These are phyloP conservation scores for Sphagnurus paluster DNA, from an alignment of 1,284 basidiomycete genomes.

Conservation along the genomic window DNA sequence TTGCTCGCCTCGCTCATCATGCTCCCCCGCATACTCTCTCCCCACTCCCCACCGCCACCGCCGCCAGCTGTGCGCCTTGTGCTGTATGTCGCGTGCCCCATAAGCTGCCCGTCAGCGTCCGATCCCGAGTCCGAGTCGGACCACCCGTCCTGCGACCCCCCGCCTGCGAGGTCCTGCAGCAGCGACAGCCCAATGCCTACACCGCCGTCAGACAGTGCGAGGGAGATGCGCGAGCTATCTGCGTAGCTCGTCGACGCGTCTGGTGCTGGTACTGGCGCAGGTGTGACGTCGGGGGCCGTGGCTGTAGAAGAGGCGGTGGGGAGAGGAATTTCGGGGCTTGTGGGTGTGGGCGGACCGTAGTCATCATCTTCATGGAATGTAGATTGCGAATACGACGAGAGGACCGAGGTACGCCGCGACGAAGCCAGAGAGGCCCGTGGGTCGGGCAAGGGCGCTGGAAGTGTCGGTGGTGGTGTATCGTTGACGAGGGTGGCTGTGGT, in stretches of 20 bases:
- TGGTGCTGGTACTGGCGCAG: not conserved
- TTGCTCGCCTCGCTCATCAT: constrained; percentile 10
- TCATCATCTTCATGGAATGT: not conserved
- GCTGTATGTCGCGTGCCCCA: not conserved
- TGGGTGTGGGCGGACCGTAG: not conserved
- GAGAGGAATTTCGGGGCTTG: not conserved
- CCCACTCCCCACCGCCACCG: not conserved
- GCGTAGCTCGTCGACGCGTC: constrained; percentile 12
- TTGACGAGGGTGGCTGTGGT: not conserved
- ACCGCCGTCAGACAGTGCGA: constrained; percentile 48
- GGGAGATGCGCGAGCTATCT: constrained; percentile 20
- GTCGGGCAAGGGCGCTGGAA: not conserved
- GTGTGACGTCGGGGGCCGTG: not conserved
- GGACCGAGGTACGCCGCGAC: constrained; percentile 6
- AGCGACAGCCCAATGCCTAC: constrained; percentile 69
- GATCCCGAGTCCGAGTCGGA: constrained; percentile 17
- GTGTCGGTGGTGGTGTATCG: not conserved
- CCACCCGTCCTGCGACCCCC: constrained; percentile 35
- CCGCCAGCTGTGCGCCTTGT: not conserved
- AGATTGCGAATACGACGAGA: constrained; percentile 11
- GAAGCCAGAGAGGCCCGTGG: not conserved
- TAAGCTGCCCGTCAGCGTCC: constrained; percentile 8
- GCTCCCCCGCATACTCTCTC: constrained; percentile 5
- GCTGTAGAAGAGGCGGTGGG: not conserved
- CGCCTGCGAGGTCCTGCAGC: constrained; percentile 50